Percentiles rank a stretch among this genome's conserved stretches.
Evolutionary conservation across 306 rosid genomes (phyloP).

Genomic region (Erythrophleum fordii): DNA sequence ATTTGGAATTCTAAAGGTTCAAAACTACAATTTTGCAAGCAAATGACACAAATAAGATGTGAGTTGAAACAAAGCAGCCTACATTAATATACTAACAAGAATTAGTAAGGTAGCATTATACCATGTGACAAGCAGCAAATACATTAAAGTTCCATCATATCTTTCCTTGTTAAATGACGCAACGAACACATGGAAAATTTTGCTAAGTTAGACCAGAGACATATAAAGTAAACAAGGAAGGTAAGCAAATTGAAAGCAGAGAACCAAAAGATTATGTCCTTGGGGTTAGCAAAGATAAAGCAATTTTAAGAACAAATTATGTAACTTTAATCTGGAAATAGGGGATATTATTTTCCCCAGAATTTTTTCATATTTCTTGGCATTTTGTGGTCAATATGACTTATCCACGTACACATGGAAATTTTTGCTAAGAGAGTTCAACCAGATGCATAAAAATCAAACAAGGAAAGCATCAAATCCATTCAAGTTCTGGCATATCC

Average conservation of each 20-base stretch:
- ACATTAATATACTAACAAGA: background rate
- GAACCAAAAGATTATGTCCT: background rate
- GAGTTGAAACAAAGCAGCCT: background rate
- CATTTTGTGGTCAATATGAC: background rate
- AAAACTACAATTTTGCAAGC: background rate
- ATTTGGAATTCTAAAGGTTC: background rate
- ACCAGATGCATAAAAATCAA: background rate
- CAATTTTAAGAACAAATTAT: background rate
- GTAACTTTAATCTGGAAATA: background rate
- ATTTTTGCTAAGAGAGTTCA: background rate
- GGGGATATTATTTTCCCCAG: background rate
- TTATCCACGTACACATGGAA: background rate
- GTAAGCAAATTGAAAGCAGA: background rate
- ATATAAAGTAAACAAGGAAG: background rate
- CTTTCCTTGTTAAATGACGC: background rate
- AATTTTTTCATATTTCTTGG: background rate
- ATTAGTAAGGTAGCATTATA: background rate
- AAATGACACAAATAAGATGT: background rate
- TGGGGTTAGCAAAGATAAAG: background rate
- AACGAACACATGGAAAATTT: background rate
- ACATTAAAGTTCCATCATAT: background rate
- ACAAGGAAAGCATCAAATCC: background rate
- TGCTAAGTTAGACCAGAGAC: background rate
- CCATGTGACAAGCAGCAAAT: background rate
- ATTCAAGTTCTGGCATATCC: background rate